Evolutionary conservation across 352 stramenopile species (phyloP), one percentile per base, ranked within the genome.

Genomic region (Phytophthora melonis): DNA sequence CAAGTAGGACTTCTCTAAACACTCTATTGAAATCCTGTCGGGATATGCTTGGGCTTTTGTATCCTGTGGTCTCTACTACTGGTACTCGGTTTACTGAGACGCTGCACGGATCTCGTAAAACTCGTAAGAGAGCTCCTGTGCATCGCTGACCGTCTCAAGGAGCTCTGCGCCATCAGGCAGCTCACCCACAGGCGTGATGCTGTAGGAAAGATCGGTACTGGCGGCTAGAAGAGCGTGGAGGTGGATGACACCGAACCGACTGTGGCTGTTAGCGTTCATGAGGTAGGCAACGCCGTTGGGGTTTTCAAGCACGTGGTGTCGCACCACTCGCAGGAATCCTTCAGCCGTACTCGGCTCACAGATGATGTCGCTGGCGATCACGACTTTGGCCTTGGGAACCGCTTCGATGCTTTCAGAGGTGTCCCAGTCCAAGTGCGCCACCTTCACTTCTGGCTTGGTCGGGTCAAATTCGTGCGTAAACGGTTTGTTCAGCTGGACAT

Each of bases 291-390:
- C 84, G 21, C 79, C 79, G 45, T 84, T 67, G 7, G 72, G 18
- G 25, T 76, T 80, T n/a, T 23, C 56, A 19, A 76, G 47, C 11
- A 97, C 65, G 2, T 90, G 87, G 23, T 91, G 74, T 16, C 79
- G 83, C 27, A 97, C 80, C 45, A 95, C 88, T 39, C 88, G 87
- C 23, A 94, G 61, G 58, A 97, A 97, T n/a, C 90, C 90, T 74
- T 97, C 90, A 25, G 90, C 90, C 4, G 90, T 97, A 71, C 82
- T 93, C 3, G 90, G 86, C 52, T 97, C 90, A 69, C 90, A 97
- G 57, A 97, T 97, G 72, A 97, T 95, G 63, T 97, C 90, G 60
- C 88, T 93, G 11, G 85, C 90, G 58, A 97, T 93, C 19, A 97
- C 80, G 7, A 95, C 77, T 64, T 97, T 82, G n/a, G 93, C 78